Conservation (phyloP, 1,139 yeast species). For the Blastobotrys proliferans region DNA sequence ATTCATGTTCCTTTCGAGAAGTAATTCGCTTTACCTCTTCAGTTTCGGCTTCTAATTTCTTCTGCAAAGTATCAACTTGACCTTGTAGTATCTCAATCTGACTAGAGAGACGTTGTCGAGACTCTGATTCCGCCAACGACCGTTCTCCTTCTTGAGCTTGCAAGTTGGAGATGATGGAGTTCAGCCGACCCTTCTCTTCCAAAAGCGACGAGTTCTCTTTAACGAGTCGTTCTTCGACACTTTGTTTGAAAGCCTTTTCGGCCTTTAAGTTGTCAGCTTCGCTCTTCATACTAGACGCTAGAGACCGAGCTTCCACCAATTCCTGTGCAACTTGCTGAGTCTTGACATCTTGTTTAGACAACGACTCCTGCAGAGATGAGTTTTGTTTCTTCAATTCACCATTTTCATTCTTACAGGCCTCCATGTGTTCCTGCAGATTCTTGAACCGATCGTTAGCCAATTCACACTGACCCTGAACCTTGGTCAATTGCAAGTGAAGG, state of each 20-base stretch:
- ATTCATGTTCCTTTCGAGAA: conserved; percentile 28
- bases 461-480: conserved; percentile 44
- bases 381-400: conserved; percentile 42
- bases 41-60: conserved; percentile 49
- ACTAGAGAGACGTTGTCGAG: conserved; percentile 47
- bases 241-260: conserved; percentile 50
- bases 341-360: conserved; percentile 52
- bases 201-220: conserved; percentile 52
- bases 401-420: conserved; percentile 43
- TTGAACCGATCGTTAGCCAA: conserved; percentile 45
- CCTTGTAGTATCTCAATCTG: conserved; percentile 52
- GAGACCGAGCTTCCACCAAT: conserved; percentile 42
- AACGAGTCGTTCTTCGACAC: conserved; percentile 50
- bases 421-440: conserved; percentile 36
- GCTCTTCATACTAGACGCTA: conserved; percentile 39
- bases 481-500: conserved; percentile 43
- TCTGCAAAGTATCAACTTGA: conserved; percentile 43
- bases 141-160: conserved; percentile 63
- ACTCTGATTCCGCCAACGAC: conserved; percentile 48
- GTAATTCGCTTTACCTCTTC: conserved; percentile 27
- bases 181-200: conserved; percentile 58
- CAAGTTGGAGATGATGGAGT: conserved; percentile 55
- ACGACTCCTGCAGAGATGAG: conserved; percentile 51
- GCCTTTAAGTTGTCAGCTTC: conserved; percentile 50
- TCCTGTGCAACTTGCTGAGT: conserved; percentile 57